Evolutionary conservation across 1,284 basidiomycete genomes (phyloP).

Genomic region (Trichosporon coremiiforme): DNA sequence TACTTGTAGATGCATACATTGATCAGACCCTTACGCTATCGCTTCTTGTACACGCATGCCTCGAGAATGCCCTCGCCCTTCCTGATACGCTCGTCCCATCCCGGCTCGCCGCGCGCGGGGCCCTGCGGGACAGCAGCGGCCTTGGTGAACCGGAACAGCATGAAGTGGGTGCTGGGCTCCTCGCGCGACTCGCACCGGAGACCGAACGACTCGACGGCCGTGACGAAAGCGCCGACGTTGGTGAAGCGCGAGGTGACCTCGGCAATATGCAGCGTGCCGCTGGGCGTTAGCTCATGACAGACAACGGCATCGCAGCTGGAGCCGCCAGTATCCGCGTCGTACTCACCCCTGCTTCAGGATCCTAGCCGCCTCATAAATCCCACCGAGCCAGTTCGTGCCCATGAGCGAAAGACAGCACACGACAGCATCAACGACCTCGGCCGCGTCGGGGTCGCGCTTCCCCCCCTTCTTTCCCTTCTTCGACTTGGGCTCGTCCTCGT

Average conservation of each 20-base stretch:
- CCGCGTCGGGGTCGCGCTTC: slow-evolving; percentile 29
- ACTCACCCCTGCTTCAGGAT: slow-evolving; percentile 77
- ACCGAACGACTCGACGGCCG: slow-evolving; percentile 72
- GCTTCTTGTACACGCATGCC: slow-evolving; percentile 95
- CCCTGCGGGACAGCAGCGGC: slow-evolving; percentile 58
- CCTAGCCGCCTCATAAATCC: slow-evolving; percentile 85
- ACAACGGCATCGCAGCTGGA: no score
- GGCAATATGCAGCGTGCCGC: slow-evolving; percentile 86
- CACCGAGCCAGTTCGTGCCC: slow-evolving; percentile 94
- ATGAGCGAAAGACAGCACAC: slow-evolving; percentile 95
- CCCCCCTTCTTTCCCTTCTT: slow-evolving; percentile 57
- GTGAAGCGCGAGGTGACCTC: slow-evolving; percentile 92
- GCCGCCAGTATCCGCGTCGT: no score
- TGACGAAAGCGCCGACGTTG: slow-evolving; percentile 72
- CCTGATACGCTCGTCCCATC: slow-evolving; percentile 66
- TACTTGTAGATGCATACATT: slow-evolving; percentile 33
- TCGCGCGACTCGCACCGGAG: slow-evolving; percentile 60
- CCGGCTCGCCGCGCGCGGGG: slow-evolving; percentile 59
- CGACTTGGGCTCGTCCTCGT: slow-evolving; percentile 55
- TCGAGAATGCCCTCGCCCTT: slow-evolving; percentile 71
- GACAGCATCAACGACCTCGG: slow-evolving; percentile 78
- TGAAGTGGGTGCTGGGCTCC: slow-evolving; percentile 82
- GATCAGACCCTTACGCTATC: slow-evolving; percentile 58
- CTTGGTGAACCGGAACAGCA: slow-evolving; percentile 81
- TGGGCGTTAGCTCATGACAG: slow-evolving; percentile 47